Conservation (phyloP, 2,329 filamentous ascomycete genomes). For the Alternaria brassicae region DNA sequence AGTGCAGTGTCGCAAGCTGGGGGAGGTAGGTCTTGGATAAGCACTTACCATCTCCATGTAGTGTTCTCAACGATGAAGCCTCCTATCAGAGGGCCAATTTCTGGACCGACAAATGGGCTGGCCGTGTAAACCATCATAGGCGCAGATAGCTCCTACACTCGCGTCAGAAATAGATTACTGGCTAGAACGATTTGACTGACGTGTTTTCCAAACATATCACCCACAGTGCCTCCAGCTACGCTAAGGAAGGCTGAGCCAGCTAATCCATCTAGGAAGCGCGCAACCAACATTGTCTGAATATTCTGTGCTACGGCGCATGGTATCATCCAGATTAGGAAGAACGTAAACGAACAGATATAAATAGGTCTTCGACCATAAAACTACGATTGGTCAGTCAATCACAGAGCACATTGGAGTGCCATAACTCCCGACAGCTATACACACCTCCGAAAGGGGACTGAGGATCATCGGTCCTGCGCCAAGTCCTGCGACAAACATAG, state of each 20-base stretch:
- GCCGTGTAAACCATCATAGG: slow-evolving; percentile 80
- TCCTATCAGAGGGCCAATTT: slow-evolving; percentile 67
- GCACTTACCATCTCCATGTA: slow-evolving; percentile 62
- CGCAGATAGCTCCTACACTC: slow-evolving; percentile 65
- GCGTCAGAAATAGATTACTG: slow-evolving; percentile 15
- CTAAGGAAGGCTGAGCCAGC: slow-evolving; percentile 68
- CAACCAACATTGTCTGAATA: slow-evolving; percentile 78
- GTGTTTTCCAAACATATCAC: slow-evolving; percentile 62
- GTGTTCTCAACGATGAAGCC: slow-evolving; percentile 83
- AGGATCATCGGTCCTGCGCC: slow-evolving; percentile 65
- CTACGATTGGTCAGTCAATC: slow-evolving; percentile 39
- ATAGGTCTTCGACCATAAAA: slow-evolving; percentile 86
- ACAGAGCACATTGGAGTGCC: neutral
- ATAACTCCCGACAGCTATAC: slow-evolving; percentile 15
- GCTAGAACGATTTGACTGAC: slow-evolving; percentile 26
- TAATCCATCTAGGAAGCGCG: slow-evolving; percentile 78
- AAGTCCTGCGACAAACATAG: slow-evolving; percentile 81
- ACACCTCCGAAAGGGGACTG: slow-evolving; percentile 59
- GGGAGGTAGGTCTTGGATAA: slow-evolving; percentile 11
- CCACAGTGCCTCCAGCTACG: slow-evolving; percentile 85
- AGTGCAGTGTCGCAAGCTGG: slow-evolving; percentile 11
- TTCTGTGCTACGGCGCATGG: slow-evolving; percentile 83
- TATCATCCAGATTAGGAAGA: slow-evolving; percentile 81
- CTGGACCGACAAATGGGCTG: slow-evolving; percentile 61
- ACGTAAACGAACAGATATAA: slow-evolving; percentile 75